These are phyloP conservation scores for Clitoria ternatea DNA, from an alignment of 306 rosid species.

Conservation along the genomic window DNA sequence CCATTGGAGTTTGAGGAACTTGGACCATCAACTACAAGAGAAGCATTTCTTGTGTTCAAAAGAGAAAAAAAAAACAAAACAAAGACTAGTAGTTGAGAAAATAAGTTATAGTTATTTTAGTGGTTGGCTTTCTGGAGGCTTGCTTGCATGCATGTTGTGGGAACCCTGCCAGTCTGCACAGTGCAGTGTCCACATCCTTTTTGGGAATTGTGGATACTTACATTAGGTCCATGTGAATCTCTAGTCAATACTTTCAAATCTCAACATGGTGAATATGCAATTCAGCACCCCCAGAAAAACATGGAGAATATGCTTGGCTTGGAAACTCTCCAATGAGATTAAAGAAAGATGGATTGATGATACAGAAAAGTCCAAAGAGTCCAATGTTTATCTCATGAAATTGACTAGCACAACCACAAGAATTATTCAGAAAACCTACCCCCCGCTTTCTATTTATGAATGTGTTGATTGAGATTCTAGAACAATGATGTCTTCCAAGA, in stretches of 20 bases:
- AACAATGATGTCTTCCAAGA: neutral
- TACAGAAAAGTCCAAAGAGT: neutral
- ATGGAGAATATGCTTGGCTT: conserved; percentile 29
- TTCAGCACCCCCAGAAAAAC: neutral
- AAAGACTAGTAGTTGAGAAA: neutral
- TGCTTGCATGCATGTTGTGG: conserved; percentile 42
- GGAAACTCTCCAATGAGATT: conserved; percentile 11
- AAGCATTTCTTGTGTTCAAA: neutral
- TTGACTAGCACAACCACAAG: neutral
- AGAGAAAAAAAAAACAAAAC: neutral
- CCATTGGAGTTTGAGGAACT: conserved; percentile 31
- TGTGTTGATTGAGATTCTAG: neutral
- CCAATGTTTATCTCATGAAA: neutral
- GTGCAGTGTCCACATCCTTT: conserved; percentile 44
- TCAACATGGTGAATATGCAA: conserved; percentile 27
- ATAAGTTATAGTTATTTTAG: conserved; percentile 16
- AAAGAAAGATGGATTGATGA: neutral
- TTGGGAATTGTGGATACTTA: conserved; percentile 44
- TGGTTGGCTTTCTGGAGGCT: conserved; percentile 29
- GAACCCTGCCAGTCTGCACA: conserved; percentile 33
- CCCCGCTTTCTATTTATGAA: neutral
- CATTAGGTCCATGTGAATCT: conserved; percentile 40
- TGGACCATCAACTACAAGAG: conserved; percentile 18
- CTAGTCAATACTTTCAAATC: neutral
- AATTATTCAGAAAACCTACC: neutral